Conservation (phyloP, 2,329 filamentous ascomycete species). For the Colletotrichum sidae region DNA sequence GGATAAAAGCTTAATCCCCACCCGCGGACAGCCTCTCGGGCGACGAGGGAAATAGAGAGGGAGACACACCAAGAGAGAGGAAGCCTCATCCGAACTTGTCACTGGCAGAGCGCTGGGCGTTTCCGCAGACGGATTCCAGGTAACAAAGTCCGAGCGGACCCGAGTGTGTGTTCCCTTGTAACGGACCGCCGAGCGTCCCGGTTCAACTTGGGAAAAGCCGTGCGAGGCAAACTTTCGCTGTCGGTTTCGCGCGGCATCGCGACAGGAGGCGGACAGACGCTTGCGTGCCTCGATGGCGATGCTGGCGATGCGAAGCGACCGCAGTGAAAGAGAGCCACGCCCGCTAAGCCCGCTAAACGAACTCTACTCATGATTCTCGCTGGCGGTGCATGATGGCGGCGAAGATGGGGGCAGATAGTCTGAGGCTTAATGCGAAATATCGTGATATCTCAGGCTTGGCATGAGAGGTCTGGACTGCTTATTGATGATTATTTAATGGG, state of each 20-base stretch:
- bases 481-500: conserved; percentile 9
- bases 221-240: conserved; percentile 7
- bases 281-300: background rate
- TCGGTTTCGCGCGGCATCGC: conserved; percentile 11
- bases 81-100: conserved; percentile 26
- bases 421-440: conserved; percentile 7
- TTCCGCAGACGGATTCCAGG: conserved; percentile 1
- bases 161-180: background rate
- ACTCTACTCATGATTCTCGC: background rate
- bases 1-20: conserved; percentile 21
- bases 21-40: background rate
- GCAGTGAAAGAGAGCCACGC: background rate
- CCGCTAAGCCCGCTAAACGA: background rate
- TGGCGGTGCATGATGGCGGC: conserved; percentile 15
- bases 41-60: background rate
- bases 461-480: background rate
- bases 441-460: background rate
- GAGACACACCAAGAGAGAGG: background rate
- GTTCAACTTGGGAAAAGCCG: too few relatives aligned
- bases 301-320: background rate
- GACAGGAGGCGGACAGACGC: background rate
- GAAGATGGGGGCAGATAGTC: background rate
- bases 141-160: conserved; percentile 13
- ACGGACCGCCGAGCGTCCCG: conserved; percentile 11
- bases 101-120: conserved; percentile 7